phyloP scores from a whole-genome alignment of 371 early-diverging fungal genomes.

The Mortierella sp. region DNA sequence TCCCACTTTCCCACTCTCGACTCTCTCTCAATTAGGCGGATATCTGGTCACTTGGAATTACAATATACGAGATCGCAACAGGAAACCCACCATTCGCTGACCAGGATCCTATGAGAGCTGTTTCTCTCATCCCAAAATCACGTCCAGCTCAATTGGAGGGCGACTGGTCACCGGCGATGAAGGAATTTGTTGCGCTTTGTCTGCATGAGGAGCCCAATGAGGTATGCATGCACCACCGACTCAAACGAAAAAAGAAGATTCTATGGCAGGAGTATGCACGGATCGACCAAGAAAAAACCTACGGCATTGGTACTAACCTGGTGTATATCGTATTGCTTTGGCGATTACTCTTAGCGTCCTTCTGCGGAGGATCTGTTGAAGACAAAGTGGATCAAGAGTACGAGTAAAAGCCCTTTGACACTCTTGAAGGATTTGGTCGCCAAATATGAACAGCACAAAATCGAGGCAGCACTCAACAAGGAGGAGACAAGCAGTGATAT shows the following conservation, averaged over 20 bases:
- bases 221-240: conserved; percentile 53
- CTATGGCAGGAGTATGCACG: background rate
- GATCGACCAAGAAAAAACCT: conserved; percentile 4
- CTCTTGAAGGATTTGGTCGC: conserved; percentile 65
- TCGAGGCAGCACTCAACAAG: conserved; percentile 49
- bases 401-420: conserved; percentile 61
- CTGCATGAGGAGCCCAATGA: conserved; percentile 89
- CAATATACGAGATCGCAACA: conserved; percentile 95
- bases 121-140: conserved; percentile 86
- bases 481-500: conserved; percentile 55
- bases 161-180: conserved; percentile 79
- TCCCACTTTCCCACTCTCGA: background rate
- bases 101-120: conserved; percentile 91
- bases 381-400: conserved; percentile 68
- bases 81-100: conserved; percentile 96
- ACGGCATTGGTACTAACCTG: background rate
- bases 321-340: background rate
- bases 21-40: conserved; percentile 69
- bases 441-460: conserved; percentile 66
- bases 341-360: too few relatives aligned
- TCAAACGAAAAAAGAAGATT: background rate
- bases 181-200: conserved; percentile 92
- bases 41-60: conserved; percentile 97
- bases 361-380: conserved; percentile 72
- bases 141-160: conserved; percentile 83